Percentiles rank a stretch among this genome's conserved stretches.
These are phyloP conservation scores for Lipomyces mesembrius DNA, from an alignment of 805 yeast species.

Conservation along the genomic window DNA sequence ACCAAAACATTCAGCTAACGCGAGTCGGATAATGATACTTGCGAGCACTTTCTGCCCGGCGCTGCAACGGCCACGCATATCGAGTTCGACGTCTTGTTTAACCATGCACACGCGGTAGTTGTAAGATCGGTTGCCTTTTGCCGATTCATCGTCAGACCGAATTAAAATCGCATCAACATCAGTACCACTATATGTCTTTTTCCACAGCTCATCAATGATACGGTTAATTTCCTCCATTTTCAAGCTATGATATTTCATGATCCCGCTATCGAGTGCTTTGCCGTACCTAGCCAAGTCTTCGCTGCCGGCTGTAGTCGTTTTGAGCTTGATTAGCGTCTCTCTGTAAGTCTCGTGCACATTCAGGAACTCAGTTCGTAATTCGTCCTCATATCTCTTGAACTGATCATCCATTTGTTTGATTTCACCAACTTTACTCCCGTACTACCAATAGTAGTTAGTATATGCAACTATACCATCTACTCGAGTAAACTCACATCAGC, in stretches of 20 bases:
- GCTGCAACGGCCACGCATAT: conserved; percentile 97
- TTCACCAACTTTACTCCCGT: conserved; percentile 84
- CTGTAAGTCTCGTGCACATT: conserved; percentile 67
- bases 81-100: conserved; percentile 87
- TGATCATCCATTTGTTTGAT: conserved; percentile 81
- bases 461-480: conserved; percentile 2
- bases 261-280: conserved; percentile 87
- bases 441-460: conserved; percentile 40
- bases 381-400: conserved; percentile 57
- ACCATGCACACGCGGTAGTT: conserved; percentile 71
- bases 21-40: conserved; percentile 85
- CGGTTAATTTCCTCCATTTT: conserved; percentile 93
- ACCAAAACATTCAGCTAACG: conserved; percentile 95
- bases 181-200: conserved; percentile 88
- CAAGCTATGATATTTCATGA: conserved; percentile 86
- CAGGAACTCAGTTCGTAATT: conserved; percentile 70
- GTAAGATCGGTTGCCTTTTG: conserved; percentile 48
- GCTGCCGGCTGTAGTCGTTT: conserved; percentile 73
- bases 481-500: conserved; percentile 47
- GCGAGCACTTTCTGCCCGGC: conserved; percentile 98
- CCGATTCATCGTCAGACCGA: conserved; percentile 70
- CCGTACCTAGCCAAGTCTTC: conserved; percentile 82
- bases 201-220: conserved; percentile 90
- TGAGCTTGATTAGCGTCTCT: conserved; percentile 73
- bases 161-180: conserved; percentile 92